phyloP scores from a whole-genome alignment of 805 yeast genomes.

The Saccharomyces kudriavzevii region DNA sequence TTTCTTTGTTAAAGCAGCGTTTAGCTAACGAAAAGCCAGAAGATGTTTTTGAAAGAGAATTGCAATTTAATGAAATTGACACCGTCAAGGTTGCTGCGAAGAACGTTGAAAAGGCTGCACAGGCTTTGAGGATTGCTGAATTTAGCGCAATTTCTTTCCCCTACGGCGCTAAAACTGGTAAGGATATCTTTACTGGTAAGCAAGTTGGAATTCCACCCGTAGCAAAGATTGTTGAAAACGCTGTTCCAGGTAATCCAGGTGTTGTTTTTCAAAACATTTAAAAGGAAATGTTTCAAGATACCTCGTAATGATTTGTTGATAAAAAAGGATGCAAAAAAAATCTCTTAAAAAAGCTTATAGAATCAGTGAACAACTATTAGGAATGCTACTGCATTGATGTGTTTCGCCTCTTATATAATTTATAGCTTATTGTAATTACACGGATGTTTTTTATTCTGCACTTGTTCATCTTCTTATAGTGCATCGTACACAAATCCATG shows the following conservation, averaged over 20 bases:
- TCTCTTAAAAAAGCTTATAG: neutral
- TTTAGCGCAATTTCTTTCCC: conserved; percentile 56
- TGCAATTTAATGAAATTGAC: conserved; percentile 70
- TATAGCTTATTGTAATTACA: neutral
- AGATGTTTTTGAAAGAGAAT: conserved; percentile 81
- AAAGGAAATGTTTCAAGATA: neutral
- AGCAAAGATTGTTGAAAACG: conserved; percentile 66
- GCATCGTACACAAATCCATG: neutral
- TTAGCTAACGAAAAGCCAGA: conserved; percentile 59
- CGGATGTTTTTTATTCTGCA: neutral
- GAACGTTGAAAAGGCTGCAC: conserved; percentile 56
- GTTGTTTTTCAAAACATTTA: conserved; percentile 61
- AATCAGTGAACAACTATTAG: neutral
- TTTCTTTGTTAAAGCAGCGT: conserved; percentile 76
- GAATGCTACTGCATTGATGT: neutral
- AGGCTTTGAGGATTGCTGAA: conserved; percentile 46
- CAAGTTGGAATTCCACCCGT: conserved; percentile 52
- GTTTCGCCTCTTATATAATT: neutral
- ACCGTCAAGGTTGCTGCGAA: conserved; percentile 49
- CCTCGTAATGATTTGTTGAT: neutral
- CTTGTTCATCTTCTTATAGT: neutral
- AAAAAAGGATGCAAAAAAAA: neutral
- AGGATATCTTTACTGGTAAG: conserved; percentile 59
- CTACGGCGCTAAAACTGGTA: conserved; percentile 56
- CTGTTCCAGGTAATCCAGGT: conserved; percentile 93